These are phyloP conservation scores for Leccinum uliginosum DNA, from an alignment of 768 basidiomycete species.

Conservation along the genomic window DNA sequence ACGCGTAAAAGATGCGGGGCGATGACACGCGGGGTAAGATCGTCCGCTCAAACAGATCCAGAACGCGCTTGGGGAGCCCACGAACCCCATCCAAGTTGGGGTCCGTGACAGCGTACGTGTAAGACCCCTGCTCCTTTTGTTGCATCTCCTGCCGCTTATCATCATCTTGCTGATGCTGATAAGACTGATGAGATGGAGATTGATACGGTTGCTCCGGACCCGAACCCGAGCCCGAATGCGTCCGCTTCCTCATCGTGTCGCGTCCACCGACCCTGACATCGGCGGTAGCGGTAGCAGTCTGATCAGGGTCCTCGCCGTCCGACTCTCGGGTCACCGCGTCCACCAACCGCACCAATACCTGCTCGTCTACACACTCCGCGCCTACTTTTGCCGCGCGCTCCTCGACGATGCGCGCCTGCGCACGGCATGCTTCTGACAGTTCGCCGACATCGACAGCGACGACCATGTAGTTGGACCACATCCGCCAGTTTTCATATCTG, in stretches of 20 bases:
- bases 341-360: slow-evolving; percentile 86
- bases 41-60: slow-evolving; percentile 67
- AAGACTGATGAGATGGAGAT: not conserved
- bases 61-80: slow-evolving; percentile 62
- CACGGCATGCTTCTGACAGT: slow-evolving; percentile 80
- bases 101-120: slow-evolving; percentile 27
- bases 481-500: slow-evolving; percentile 90
- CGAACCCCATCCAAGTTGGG: slow-evolving; percentile 54
- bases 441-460: slow-evolving; percentile 92
- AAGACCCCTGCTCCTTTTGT: not conserved
- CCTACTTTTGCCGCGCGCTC: slow-evolving; percentile 37
- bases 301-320: slow-evolving; percentile 28
- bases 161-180: not conserved
- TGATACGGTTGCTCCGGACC: not conserved
- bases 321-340: slow-evolving; percentile 70
- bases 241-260: slow-evolving; percentile 5
- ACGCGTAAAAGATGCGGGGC: slow-evolving; percentile 75
- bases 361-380: slow-evolving; percentile 68
- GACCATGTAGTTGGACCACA: slow-evolving; percentile 98
- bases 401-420: slow-evolving; percentile 78
- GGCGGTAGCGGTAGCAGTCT: not conserved
- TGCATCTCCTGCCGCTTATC: not conserved
- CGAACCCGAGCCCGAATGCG: not conserved
- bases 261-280: slow-evolving; percentile 10
- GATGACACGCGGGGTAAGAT: slow-evolving; percentile 82